Percentiles rank a stretch among this genome's conserved stretches.
phyloP scores from a whole-genome alignment of 2,329 filamentous ascomycete species.

The Nigrograna mackinnonii region DNA sequence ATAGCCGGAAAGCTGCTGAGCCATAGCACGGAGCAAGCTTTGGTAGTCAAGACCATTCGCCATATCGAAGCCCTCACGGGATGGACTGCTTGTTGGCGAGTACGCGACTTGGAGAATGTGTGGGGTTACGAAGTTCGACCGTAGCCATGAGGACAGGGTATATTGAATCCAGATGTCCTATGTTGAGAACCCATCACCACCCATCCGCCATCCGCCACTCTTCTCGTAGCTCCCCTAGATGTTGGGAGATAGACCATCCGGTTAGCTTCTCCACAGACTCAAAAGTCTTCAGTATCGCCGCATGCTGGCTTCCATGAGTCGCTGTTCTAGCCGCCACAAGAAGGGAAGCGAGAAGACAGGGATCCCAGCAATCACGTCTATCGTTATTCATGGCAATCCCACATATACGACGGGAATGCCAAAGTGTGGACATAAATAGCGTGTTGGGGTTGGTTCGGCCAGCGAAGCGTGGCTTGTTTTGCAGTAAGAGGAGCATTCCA shows the following conservation, averaged over 20 bases:
- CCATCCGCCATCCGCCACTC: conserved; percentile 24
- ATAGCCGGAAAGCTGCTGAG: conserved; percentile 59
- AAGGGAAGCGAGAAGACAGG: conserved; percentile 51
- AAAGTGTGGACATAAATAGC: conserved; percentile 47
- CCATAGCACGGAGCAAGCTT: conserved; percentile 49
- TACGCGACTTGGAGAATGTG: conserved; percentile 52
- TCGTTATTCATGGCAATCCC: conserved; percentile 55
- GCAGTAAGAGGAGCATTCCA: conserved; percentile 57
- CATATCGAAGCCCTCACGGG: conserved; percentile 57
- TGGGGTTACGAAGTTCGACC: conserved; percentile 27
- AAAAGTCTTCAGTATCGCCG: conserved; percentile 45
- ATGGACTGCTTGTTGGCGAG: conserved; percentile 59
- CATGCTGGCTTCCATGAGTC: conserved; percentile 55
- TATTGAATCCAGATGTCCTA: background rate
- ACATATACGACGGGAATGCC: conserved; percentile 55
- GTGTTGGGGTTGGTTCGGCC: conserved; percentile 33
- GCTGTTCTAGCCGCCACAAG: conserved; percentile 50
- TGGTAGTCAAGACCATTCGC: conserved; percentile 49
- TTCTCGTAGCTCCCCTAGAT: conserved; percentile 14
- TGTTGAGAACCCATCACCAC: conserved; percentile 10
- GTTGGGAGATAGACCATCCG: conserved; percentile 42
- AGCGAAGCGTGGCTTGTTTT: conserved; percentile 52
- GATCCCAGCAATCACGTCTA: conserved; percentile 52
- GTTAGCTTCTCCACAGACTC: conserved; percentile 44
- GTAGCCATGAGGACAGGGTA: conserved; percentile 2